Percentiles rank a stretch among this genome's conserved stretches.
Evolutionary conservation across 2,329 filamentous ascomycete species (phyloP).

Genomic region (Alternaria sp.): DNA sequence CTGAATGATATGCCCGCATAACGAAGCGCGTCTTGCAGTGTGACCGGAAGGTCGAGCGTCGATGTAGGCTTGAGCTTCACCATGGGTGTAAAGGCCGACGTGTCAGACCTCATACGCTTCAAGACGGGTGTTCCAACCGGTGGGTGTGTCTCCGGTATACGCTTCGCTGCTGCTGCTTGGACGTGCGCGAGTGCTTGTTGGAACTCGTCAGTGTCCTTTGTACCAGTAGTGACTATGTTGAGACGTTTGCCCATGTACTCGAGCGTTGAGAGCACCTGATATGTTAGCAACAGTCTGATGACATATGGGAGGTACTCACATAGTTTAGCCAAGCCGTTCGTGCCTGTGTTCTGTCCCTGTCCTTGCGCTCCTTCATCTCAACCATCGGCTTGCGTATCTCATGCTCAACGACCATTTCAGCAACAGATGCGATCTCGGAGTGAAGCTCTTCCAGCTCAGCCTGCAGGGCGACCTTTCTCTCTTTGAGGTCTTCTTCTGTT

Average conservation of each 20-base stretch:
- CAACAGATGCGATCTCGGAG: slow-evolving; percentile 71
- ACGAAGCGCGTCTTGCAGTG: slow-evolving; percentile 44
- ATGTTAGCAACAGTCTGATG: slow-evolving; percentile 9
- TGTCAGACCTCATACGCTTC: slow-evolving; percentile 31
- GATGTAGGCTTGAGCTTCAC: slow-evolving; percentile 37
- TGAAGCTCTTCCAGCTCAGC: slow-evolving; percentile 73
- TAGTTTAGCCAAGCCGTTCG: slow-evolving; percentile 53
- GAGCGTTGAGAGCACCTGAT: slow-evolving; percentile 47
- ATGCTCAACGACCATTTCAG: slow-evolving; percentile 73
- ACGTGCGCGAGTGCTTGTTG: slow-evolving; percentile 42
- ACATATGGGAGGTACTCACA: slow-evolving; percentile 27
- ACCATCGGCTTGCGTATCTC: slow-evolving; percentile 69
- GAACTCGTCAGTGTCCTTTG: slow-evolving; percentile 35
- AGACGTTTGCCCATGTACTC: slow-evolving; percentile 51
- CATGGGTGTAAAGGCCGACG: slow-evolving; percentile 37
- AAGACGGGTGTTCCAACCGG: slow-evolving; percentile 21
- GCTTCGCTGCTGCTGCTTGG: slow-evolving; percentile 30
- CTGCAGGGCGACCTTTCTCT: slow-evolving; percentile 62
- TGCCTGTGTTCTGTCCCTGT: slow-evolving; percentile 43
- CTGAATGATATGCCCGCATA: slow-evolving; percentile 40
- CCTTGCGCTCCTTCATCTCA: slow-evolving; percentile 44
- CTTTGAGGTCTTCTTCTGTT: slow-evolving; percentile 53
- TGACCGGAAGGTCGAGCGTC: slow-evolving; percentile 37
- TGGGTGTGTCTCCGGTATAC: slow-evolving; percentile 26
- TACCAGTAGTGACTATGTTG: slow-evolving; percentile 31